phyloP scores from a whole-genome alignment of 2,329 filamentous ascomycete genomes.

The Ophiocordyceps camponoti-leonardi region DNA sequence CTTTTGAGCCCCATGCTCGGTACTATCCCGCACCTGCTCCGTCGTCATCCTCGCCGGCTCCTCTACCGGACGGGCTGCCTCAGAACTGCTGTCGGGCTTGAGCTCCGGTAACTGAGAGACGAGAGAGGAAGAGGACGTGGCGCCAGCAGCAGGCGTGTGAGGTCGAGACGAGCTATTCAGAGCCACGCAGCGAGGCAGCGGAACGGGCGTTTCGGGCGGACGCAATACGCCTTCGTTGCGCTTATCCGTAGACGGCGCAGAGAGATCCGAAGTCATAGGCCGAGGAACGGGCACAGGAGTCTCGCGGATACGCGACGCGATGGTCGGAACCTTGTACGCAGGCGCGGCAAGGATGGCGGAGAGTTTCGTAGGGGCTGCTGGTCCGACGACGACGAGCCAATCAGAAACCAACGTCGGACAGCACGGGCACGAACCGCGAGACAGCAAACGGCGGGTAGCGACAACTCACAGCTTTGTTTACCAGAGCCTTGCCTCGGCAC shows the following conservation, averaged over 20 bases:
- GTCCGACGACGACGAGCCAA: too few species aligned
- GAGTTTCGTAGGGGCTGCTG: not conserved
- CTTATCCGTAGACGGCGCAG: not conserved
- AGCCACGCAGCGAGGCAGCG: slow-evolving; percentile 1
- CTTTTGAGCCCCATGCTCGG: not conserved
- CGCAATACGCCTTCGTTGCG: not conserved
- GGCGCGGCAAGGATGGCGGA: not conserved
- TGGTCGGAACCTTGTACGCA: not conserved
- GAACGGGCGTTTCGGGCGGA: slow-evolving; percentile 1
- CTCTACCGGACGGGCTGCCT: slow-evolving; percentile 8
- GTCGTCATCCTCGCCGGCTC: slow-evolving; percentile 4
- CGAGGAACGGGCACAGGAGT: not conserved
- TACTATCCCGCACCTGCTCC: not conserved
- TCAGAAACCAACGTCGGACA: too few species aligned
- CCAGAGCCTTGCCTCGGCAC: not conserved
- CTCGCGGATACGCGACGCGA: not conserved
- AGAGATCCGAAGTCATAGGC: not conserved
- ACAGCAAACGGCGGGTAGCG: not conserved
- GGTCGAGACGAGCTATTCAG: not conserved
- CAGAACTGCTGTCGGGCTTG: not conserved
- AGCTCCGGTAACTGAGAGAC: not conserved
- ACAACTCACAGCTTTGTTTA: not conserved
- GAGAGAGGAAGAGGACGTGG: not conserved
- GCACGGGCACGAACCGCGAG: too few species aligned
- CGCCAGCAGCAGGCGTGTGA: not conserved